phyloP scores from a whole-genome alignment of 306 rosid genomes.

The Begonia loranthoides region DNA sequence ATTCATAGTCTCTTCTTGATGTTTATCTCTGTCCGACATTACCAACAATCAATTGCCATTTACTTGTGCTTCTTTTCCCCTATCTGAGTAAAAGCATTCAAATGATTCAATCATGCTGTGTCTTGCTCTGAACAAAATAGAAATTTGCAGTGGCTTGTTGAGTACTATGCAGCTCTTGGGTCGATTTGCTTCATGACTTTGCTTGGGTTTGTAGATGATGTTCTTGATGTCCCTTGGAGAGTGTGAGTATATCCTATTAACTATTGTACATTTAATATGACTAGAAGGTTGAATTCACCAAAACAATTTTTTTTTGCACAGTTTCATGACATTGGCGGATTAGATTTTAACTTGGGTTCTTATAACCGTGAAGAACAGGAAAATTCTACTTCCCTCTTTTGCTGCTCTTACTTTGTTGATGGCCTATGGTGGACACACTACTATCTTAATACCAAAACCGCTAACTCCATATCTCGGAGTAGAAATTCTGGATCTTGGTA shows the following conservation, averaged over 20 bases:
- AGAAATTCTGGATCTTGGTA: slow-evolving; percentile 79
- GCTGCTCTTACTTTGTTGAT: slow-evolving; percentile 92
- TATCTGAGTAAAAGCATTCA: no score
- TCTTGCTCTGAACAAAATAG: slow-evolving; percentile 6
- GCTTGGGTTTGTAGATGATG: slow-evolving; percentile 98
- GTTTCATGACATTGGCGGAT: slow-evolving; percentile 3
- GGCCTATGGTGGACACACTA: slow-evolving; percentile 99
- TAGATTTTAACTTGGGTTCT: slow-evolving; percentile 9
- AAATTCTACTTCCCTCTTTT: slow-evolving; percentile 73
- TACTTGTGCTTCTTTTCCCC: no score
- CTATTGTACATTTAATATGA: not conserved
- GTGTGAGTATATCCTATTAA: slow-evolving; percentile 52
- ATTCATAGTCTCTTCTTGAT: no score
- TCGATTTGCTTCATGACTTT: slow-evolving; percentile 85
- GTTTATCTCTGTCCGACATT: no score
- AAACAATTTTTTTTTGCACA: not conserved
- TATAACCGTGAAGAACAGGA: slow-evolving; percentile 55
- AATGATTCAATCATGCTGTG: not conserved
- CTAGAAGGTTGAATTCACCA: not conserved
- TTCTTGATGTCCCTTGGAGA: slow-evolving; percentile 96
- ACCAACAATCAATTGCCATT: no score
- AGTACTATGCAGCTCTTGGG: slow-evolving; percentile 90
- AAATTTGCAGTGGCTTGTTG: slow-evolving; percentile 91
- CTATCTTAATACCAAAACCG: slow-evolving; percentile 88
- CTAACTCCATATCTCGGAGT: slow-evolving; percentile 60